Evolutionary conservation across 805 yeast genomes (phyloP).

Genomic region (Candida sonorensis): DNA sequence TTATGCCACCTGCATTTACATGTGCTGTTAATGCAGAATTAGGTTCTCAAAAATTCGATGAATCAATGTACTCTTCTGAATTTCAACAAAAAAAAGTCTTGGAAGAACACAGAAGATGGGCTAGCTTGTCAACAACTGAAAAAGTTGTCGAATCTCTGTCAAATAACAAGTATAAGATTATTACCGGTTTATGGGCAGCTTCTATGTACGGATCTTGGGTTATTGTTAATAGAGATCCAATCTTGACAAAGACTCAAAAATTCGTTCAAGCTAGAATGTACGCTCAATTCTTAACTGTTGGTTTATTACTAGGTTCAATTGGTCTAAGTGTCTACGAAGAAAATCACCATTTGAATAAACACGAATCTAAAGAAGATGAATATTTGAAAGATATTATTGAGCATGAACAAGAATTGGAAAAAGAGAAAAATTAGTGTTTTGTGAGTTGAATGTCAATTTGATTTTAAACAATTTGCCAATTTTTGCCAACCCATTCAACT

Average conservation of each 20-base stretch:
- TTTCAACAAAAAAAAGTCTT: slow-evolving; percentile 32
- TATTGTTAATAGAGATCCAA: slow-evolving; percentile 62
- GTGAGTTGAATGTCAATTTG: too few relatives aligned
- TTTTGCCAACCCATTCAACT: too few relatives aligned
- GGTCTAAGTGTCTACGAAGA: slow-evolving; percentile 60
- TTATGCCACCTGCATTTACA: slow-evolving; percentile 59
- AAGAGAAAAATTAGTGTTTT: too few relatives aligned
- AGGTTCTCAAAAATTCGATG: slow-evolving; percentile 63
- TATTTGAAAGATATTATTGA: slow-evolving; percentile 41
- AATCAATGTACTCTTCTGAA: slow-evolving; percentile 47
- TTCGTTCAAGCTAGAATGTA: slow-evolving; percentile 87
- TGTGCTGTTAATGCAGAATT: slow-evolving; percentile 65
- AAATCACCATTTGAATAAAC: slow-evolving; percentile 36
- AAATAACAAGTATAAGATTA: slow-evolving; percentile 57
- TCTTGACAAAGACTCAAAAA: slow-evolving; percentile 72
- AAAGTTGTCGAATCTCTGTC: slow-evolving; percentile 42
- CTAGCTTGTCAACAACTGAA: slow-evolving; percentile 39
- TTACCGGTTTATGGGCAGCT: slow-evolving; percentile 73
- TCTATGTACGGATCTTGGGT: slow-evolving; percentile 78
- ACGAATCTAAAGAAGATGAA: slow-evolving; percentile 25
- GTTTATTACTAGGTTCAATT: slow-evolving; percentile 61
- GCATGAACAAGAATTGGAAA: slow-evolving; percentile 5
- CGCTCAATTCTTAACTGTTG: slow-evolving; percentile 78
- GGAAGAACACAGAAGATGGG: slow-evolving; percentile 48
- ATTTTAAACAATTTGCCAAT: too few relatives aligned